A percentile compares a stretch with the other conserved stretches of the same genome.
These are phyloP conservation scores for Cladorrhinum sp. DNA, from an alignment of 2,329 filamentous ascomycete species.

Conservation along the genomic window DNA sequence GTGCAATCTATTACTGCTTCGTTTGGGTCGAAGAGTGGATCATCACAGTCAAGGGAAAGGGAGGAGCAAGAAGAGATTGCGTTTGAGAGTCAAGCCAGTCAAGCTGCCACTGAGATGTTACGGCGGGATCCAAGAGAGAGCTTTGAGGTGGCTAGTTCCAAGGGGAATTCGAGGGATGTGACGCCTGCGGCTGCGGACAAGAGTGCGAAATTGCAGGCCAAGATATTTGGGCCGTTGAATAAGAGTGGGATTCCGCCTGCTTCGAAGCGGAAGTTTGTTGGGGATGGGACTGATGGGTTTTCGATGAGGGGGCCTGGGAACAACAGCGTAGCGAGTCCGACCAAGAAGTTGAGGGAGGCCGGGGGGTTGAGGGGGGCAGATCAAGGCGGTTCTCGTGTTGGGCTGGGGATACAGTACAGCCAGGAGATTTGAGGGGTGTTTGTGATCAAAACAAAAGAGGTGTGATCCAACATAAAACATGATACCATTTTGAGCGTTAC, in stretches of 20 bases:
- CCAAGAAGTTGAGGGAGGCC: constrained; percentile 50
- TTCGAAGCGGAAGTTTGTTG: constrained; percentile 53
- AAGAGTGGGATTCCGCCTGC: constrained; percentile 34
- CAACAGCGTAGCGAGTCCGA: constrained; percentile 44
- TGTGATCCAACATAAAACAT: neutral
- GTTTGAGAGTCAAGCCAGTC: constrained; percentile 72
- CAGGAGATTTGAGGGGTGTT: constrained; percentile 12
- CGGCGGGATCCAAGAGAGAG: constrained; percentile 56
- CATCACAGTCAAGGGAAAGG: constrained; percentile 11
- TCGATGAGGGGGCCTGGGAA: constrained; percentile 34
- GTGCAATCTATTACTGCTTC: constrained; percentile 48
- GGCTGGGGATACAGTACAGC: constrained; percentile 52
- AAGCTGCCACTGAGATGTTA: constrained; percentile 72
- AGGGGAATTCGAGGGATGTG: constrained; percentile 41
- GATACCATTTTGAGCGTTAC: neutral
- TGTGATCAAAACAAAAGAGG: no score
- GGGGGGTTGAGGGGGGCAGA: constrained; percentile 35
- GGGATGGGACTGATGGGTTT: constrained; percentile 29
- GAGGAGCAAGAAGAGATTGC: constrained; percentile 57
- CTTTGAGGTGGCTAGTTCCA: constrained; percentile 48
- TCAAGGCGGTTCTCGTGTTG: constrained; percentile 37
- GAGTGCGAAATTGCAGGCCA: constrained; percentile 50
- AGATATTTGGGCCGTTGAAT: constrained; percentile 45
- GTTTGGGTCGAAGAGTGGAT: constrained; percentile 28
- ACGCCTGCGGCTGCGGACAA: constrained; percentile 46